Base-by-base conservation (phyloP, 345 rosid genomes). In the Ceriops decandra region DNA sequence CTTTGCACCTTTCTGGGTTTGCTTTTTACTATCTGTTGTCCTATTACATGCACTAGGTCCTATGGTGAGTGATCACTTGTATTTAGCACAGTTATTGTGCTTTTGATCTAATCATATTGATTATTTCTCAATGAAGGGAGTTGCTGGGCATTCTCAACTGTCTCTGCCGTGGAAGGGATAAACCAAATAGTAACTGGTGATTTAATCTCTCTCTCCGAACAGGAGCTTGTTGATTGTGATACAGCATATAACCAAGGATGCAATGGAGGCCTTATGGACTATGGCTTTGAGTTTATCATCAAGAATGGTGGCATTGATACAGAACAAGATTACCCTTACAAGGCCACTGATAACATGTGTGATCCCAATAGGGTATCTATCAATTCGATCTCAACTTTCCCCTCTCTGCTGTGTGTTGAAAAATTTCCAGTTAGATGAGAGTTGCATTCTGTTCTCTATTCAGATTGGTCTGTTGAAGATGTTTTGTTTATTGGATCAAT, bases 141-240 rank as follows among this genome's bases (percentile, higher is more conserved):
- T 56, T 76, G 79, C 75, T 76, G 79, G 79, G 72, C 79, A 13
- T 76, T 76, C 72, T 76, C 79, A 26, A 76, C 79, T n/a, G 52
- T 76, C 38, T 72, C 33, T 28, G 72, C 79, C 0, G 79, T 76
- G 36, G 79, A 76, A 67, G 79, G 79, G 46, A 76, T 76, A 17
- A 76, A 76, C 79, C 71, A 76, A 56, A 76, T 76, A 30, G 79
- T 67, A 13, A 76, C 79, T 32, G 79, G 79, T n/a, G 72, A 71
- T 19, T 33, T 71, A 22, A 71, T 68, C 35, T 71, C 79, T 32
- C 72, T 76, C 6, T 76, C 79, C 0, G 79, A 76, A 53, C 79
- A 76, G 60, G 79, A 76, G 62, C 62, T 76, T 8, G 79, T 76
- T 53, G 79, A 76, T 22, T 76, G 76, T 13, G 79, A 76, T 16